Conservation (phyloP, 352 stramenopile genomes). For the Globisporangium paroecandrum region DNA sequence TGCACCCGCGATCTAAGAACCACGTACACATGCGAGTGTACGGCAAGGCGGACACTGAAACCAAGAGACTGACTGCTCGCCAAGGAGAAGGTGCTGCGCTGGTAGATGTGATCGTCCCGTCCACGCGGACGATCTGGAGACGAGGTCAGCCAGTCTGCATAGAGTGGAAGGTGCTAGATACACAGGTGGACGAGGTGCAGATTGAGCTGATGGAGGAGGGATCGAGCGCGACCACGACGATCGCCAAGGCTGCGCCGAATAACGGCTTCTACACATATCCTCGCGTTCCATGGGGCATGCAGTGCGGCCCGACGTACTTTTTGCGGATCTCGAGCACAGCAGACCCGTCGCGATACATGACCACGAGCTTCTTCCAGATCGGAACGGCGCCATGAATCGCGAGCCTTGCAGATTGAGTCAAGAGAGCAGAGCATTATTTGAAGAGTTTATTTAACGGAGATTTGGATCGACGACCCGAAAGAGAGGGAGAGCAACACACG, state of each 20-base stretch:
- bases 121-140: slow-evolving; percentile 56
- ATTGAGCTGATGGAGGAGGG: slow-evolving; percentile 75
- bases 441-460: slow-evolving; percentile 14
- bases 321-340: slow-evolving; percentile 50
- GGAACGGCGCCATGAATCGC: slow-evolving; percentile 34
- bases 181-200: slow-evolving; percentile 34
- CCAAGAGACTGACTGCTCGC: slow-evolving; percentile 25
- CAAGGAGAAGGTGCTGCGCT: slow-evolving; percentile 39
- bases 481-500: not conserved
- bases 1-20: slow-evolving; percentile 21
- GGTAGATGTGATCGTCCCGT: slow-evolving; percentile 38
- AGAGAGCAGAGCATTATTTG: slow-evolving; percentile 9
- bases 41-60: slow-evolving; percentile 27
- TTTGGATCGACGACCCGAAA: not conserved
- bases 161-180: slow-evolving; percentile 70
- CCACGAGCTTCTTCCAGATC: slow-evolving; percentile 67
- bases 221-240: slow-evolving; percentile 59
- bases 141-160: slow-evolving; percentile 67
- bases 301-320: slow-evolving; percentile 74
- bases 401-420: not conserved
- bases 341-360: slow-evolving; percentile 46
- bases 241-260: slow-evolving; percentile 60
- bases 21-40: slow-evolving; percentile 64
- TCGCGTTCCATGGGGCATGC: slow-evolving; percentile 84
- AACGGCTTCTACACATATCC: slow-evolving; percentile 63